These are phyloP conservation scores for Alternaria gansuensis DNA, from an alignment of 2,329 filamentous ascomycete genomes.

Conservation along the genomic window DNA sequence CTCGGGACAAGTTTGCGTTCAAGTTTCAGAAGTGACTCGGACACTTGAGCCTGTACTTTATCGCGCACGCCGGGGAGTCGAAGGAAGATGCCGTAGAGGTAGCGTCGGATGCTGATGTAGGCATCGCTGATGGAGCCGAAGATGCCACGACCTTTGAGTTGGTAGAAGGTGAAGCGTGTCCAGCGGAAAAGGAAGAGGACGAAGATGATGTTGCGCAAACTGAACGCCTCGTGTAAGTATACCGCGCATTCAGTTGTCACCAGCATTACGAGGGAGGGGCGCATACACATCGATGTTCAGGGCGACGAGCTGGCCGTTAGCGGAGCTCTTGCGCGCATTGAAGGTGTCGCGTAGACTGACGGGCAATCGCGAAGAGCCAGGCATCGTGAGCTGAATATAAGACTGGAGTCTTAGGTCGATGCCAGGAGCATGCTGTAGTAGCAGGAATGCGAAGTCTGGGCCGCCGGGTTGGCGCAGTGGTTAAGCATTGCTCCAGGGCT, in stretches of 20 bases:
- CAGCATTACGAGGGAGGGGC: slow-evolving; percentile 38
- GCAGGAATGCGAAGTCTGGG: slow-evolving; percentile 5
- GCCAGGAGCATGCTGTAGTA: not conserved
- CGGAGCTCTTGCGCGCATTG: slow-evolving; percentile 66
- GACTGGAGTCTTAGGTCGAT: not conserved
- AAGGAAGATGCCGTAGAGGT: slow-evolving; percentile 85
- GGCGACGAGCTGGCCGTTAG: slow-evolving; percentile 63
- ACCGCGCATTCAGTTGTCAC: not conserved
- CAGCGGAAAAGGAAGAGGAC: slow-evolving; percentile 86
- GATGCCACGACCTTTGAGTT: slow-evolving; percentile 87
- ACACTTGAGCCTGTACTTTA: slow-evolving; percentile 85
- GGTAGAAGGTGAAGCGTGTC: slow-evolving; percentile 80
- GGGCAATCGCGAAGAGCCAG: slow-evolving; percentile 73
- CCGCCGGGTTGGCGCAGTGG: slow-evolving; percentile 4
- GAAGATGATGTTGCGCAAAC: slow-evolving; percentile 87
- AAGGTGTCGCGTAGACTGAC: slow-evolving; percentile 75
- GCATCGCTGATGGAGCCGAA: slow-evolving; percentile 79
- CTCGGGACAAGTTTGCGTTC: slow-evolving; percentile 83
- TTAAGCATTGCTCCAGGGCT: slow-evolving; percentile 13
- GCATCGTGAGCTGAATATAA: slow-evolving; percentile 37
- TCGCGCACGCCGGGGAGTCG: slow-evolving; percentile 84
- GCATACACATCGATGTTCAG: slow-evolving; percentile 75
- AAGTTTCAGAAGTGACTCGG: slow-evolving; percentile 79
- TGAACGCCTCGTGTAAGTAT: slow-evolving; percentile 10
- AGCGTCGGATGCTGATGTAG: slow-evolving; percentile 75